Conservation (phyloP, 176 grass and related monocot species). For the Poa pratensis region DNA sequence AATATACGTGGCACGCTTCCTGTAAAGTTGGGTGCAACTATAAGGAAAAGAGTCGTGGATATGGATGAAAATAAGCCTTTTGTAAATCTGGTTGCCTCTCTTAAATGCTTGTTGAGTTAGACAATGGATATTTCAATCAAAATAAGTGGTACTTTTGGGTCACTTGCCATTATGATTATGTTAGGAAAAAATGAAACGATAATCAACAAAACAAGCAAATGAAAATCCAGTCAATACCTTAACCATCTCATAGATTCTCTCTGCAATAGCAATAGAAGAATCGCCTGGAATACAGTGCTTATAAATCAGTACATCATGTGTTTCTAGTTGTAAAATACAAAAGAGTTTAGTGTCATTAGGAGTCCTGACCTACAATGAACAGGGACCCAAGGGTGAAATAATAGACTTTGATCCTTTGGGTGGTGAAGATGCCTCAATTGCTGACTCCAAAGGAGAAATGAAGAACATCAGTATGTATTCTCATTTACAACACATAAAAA, state of each 20-base stretch:
- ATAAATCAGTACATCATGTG: constrained; percentile 14
- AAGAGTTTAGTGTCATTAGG: background rate
- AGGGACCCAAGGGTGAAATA: constrained; percentile 56
- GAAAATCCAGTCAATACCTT: constrained; percentile 67
- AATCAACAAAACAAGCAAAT: constrained; percentile 18
- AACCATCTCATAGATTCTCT: constrained; percentile 79
- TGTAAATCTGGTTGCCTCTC: background rate
- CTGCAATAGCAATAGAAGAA: constrained; percentile 73
- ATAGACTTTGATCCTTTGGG: constrained; percentile 88
- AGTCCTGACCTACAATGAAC: constrained; percentile 69
- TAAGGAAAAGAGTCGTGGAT: constrained; percentile 10
- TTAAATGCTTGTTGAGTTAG: constrained; percentile 19
- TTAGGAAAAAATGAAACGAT: constrained; percentile 19
- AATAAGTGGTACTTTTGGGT: constrained; percentile 8
- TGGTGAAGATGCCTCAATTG: constrained; percentile 90
- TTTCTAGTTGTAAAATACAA: constrained; percentile 23
- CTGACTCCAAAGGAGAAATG: constrained; percentile 61
- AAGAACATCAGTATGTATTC: constrained; percentile 35
- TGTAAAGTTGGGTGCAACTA: constrained; percentile 20
- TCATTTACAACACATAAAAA: constrained; percentile 26
- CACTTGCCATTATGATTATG: constrained; percentile 12
- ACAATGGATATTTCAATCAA: background rate
- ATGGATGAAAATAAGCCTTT: constrained; percentile 11
- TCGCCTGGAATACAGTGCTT: constrained; percentile 69
- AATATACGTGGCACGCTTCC: background rate